Conservation (phyloP, 306 rosid genomes). For the Glycine latifolia region DNA sequence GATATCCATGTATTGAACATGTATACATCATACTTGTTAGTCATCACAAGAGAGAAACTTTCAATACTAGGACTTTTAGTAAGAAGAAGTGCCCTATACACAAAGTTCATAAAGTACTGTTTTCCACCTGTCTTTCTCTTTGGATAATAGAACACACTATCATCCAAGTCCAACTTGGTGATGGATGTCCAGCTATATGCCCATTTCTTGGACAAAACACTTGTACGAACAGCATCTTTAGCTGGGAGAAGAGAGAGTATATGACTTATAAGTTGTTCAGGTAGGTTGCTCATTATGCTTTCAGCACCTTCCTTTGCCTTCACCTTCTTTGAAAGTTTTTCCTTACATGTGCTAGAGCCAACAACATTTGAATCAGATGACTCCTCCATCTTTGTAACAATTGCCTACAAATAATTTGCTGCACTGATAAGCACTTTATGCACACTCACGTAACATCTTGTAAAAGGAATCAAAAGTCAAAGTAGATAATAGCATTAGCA, state of each 20-base stretch:
- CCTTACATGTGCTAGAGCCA: no score
- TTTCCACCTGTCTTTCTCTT: neutral
- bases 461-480: neutral
- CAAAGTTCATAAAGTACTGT: neutral
- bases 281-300: slow-evolving; percentile 2
- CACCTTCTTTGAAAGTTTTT: no score
- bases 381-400: slow-evolving; percentile 10
- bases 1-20: slow-evolving; percentile 38
- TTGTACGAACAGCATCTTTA: slow-evolving; percentile 33
- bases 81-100: slow-evolving; percentile 4
- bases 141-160: neutral
- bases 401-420: neutral
- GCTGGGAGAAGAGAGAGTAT: slow-evolving; percentile 33
- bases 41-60: neutral
- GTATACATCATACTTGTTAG: neutral
- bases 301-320: neutral
- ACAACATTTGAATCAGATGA: neutral
- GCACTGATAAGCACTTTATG: neutral
- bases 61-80: neutral
- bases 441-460: neutral
- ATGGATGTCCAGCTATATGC: slow-evolving; percentile 13
- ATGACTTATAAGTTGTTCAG: neutral
- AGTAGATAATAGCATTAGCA: neutral
- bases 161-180: slow-evolving; percentile 36
- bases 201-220: slow-evolving; percentile 40